Conservation (phyloP, 306 rosid genomes). For the Rosa persica region DNA sequence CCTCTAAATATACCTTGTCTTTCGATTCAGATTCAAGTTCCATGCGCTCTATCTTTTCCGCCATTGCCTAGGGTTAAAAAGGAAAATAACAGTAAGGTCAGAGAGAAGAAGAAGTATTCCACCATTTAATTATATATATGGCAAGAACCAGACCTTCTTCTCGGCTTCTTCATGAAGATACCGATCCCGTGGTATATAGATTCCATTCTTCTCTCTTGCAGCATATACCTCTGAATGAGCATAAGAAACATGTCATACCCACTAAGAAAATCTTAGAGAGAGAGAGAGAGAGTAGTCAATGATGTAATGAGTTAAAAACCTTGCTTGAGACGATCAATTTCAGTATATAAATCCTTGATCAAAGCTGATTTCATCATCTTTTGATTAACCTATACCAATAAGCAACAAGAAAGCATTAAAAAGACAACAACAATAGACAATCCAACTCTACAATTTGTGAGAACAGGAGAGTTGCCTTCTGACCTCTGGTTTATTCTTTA, state of each 20-base stretch:
- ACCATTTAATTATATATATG: background rate
- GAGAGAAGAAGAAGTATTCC: background rate
- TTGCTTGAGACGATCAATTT: slow-evolving; percentile 96
- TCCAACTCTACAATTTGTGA: background rate
- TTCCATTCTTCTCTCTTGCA: slow-evolving; percentile 99
- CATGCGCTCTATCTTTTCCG: slow-evolving; percentile 96
- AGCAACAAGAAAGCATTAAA: slow-evolving; percentile 31
- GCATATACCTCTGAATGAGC: slow-evolving; percentile 81
- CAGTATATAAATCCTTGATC: slow-evolving; percentile 95
- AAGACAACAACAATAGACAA: slow-evolving; percentile 10
- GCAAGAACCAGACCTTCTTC: slow-evolving; percentile 66
- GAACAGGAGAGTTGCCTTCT: slow-evolving; percentile 27
- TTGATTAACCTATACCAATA: slow-evolving; percentile 74
- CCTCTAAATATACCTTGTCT: slow-evolving; percentile 75
- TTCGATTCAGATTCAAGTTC: slow-evolving; percentile 89
- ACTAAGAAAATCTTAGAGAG: background rate
- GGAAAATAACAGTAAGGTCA: slow-evolving; percentile 17
- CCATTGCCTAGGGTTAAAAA: slow-evolving; percentile 68
- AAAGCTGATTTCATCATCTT: slow-evolving; percentile 99
- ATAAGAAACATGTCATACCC: slow-evolving; percentile 12
- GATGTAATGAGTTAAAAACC: slow-evolving; percentile 44
- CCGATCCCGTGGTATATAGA: slow-evolving; percentile 98
- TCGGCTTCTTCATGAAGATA: slow-evolving; percentile 94
- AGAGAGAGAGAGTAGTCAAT: slow-evolving; percentile 19
- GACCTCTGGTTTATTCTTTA: slow-evolving; percentile 99